phyloP scores from a whole-genome alignment of 768 basidiomycete genomes.

The Suillus hirtellus region DNA sequence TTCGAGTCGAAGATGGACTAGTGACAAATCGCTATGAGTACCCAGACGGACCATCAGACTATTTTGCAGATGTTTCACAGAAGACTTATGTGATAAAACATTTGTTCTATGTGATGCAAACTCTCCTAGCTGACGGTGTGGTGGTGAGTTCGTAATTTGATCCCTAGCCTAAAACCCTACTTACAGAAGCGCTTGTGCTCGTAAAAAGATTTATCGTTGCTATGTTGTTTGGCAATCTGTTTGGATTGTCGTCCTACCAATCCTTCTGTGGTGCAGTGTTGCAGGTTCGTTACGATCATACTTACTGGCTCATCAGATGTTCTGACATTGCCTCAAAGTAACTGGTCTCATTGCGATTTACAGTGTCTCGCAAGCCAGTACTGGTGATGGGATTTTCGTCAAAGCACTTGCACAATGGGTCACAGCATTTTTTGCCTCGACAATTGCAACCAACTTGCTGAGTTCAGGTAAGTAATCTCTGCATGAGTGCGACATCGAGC shows the following conservation, averaged over 20 bases:
- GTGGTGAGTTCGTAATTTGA: constrained; percentile 1
- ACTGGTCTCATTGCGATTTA: constrained; percentile 5
- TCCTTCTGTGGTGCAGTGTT: constrained; percentile 12
- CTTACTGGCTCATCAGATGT: background rate
- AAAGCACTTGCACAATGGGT: constrained; percentile 8
- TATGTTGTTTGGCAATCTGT: constrained; percentile 18
- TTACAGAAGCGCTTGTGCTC: background rate
- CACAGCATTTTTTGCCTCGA: constrained; percentile 11
- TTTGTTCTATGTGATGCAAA: constrained; percentile 18
- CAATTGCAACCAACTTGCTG: constrained; percentile 12
- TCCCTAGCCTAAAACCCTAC: background rate
- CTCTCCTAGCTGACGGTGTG: constrained; percentile 11
- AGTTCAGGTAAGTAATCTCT: constrained; percentile 10
- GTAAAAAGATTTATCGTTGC: constrained; percentile 17
- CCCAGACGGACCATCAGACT: constrained; percentile 24
- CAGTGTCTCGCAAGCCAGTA: background rate
- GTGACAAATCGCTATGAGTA: constrained; percentile 18
- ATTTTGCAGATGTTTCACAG: constrained; percentile 24
- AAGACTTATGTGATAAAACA: constrained; percentile 28
- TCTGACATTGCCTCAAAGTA: background rate
- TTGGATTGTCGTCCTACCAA: constrained; percentile 13
- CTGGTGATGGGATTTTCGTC: background rate
- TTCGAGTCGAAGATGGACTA: constrained; percentile 21
- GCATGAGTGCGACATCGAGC: no score
- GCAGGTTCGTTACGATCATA: constrained; percentile 5